Evolutionary conservation across 768 basidiomycete genomes (phyloP).

Genomic region (Albatrellus ellisii): DNA sequence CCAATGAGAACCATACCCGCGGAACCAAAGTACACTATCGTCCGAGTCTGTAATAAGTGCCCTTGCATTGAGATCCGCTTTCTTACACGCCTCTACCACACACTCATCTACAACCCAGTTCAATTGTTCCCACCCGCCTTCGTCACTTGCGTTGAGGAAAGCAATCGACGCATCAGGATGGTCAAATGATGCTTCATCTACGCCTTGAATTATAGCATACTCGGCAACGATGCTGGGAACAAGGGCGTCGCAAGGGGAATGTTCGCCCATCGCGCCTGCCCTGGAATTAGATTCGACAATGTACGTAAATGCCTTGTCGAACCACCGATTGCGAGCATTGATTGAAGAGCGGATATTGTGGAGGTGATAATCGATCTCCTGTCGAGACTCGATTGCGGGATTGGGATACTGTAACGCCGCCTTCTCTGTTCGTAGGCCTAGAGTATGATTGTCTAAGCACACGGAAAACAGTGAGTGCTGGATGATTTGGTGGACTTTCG

Average conservation of each 20-base stretch:
- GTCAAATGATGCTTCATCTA: conserved; percentile 36
- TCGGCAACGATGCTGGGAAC: conserved; percentile 82
- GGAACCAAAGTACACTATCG: conserved; percentile 70
- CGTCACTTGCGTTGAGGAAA: conserved; percentile 7
- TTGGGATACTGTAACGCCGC: no score
- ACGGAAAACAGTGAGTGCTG: conserved; percentile 68
- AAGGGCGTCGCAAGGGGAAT: conserved; percentile 82
- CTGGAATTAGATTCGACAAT: conserved; percentile 78
- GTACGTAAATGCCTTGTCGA: conserved; percentile 76
- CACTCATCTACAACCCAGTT: conserved; percentile 64
- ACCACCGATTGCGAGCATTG: conserved; percentile 72
- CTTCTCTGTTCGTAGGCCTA: conserved; percentile 22
- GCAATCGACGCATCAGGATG: conserved; percentile 9
- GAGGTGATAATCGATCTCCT: conserved; percentile 58
- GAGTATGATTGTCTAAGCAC: conserved; percentile 60
- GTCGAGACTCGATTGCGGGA: conserved; percentile 10
- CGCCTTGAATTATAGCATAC: conserved; percentile 59
- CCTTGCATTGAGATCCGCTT: conserved; percentile 43
- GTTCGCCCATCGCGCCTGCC: conserved; percentile 83
- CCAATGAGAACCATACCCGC: conserved; percentile 77
- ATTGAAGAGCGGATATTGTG: conserved; percentile 54
- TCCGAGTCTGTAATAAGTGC: conserved; percentile 68
- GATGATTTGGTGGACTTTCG: conserved; percentile 43
- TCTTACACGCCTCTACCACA: conserved; percentile 40
- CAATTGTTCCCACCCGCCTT: conserved; percentile 41